Evolutionary conservation across 495 filamentous ascomycete species (phyloP).

Genomic region (Hypoxylon lienhwacheense): DNA sequence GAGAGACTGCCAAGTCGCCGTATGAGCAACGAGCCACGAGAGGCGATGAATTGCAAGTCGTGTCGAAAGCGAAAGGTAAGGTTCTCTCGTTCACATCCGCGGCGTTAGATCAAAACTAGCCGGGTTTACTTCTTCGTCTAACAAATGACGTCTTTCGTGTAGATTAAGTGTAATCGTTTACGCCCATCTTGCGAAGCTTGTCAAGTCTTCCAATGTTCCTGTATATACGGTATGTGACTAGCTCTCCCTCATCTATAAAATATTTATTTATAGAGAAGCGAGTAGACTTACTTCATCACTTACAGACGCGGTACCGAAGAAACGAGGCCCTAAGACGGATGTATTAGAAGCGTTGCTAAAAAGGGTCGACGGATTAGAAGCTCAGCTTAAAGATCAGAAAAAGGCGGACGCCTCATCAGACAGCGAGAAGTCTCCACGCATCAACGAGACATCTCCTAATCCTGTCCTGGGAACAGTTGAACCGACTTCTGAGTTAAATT

Average conservation of each 20-base stretch:
- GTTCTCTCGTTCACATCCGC: constrained; percentile 4
- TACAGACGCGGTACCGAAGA: constrained; percentile 83
- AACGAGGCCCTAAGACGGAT: constrained; percentile 85
- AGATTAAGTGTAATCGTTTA: constrained; percentile 90
- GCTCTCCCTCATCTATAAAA: background rate
- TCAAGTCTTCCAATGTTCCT: constrained; percentile 84
- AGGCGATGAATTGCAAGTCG: constrained; percentile 93
- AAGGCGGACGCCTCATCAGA: constrained; percentile 50
- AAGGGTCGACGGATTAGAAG: constrained; percentile 80
- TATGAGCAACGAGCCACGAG: constrained; percentile 72
- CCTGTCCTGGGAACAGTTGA: background rate
- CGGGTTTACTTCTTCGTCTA: constrained; percentile 19
- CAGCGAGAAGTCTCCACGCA: constrained; percentile 35
- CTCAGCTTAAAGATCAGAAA: constrained; percentile 69
- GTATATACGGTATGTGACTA: constrained; percentile 71
- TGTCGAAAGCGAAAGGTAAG: constrained; percentile 84
- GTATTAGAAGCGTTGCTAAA: constrained; percentile 82
- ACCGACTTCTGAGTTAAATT: constrained; percentile 22
- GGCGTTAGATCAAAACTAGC: constrained; percentile 7
- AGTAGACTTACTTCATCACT: constrained; percentile 18
- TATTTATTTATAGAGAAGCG: background rate
- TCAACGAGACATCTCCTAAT: constrained; percentile 15
- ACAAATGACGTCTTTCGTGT: constrained; percentile 20
- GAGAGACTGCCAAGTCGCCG: constrained; percentile 76
- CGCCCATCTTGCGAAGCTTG: constrained; percentile 85